Base-by-base conservation (phyloP, 1,284 basidiomycete species). In the Hymenochaete sp. region DNA sequence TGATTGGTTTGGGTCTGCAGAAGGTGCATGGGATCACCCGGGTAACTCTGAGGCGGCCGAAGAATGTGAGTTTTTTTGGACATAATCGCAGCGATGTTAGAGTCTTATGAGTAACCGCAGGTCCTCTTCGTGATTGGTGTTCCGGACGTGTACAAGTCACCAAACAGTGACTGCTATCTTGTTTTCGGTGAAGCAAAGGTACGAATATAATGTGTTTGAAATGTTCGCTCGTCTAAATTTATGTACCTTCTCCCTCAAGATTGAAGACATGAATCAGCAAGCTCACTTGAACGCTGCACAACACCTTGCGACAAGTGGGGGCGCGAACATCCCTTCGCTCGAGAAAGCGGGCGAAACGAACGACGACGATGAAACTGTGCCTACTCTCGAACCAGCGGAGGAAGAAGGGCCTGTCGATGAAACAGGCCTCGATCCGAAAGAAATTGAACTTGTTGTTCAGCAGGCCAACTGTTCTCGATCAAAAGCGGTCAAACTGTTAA, bases 151-250 rank as follows among this genome's bases (percentile, higher is more conserved):
- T 98, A 91, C 83, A 98, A 97, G 75, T 93, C 92, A 43, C 82
- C 88, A 42, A 90, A 89, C 68, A 93, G 90, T 59, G 96, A 98
- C 68, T 91, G 87, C 68, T 98, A 98, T 77, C 92, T 98, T 63
- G 92, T 98, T 54, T 98, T 98, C 58, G 95, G 95, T 57, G 95
- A 98, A 73, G 93, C 92, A 56, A 96, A 93, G 78, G 82, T 84
- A 45, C 36, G 62, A 48, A 11, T 10, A 24, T 18, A 24, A 27
- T 37, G 39, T 21, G 19, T 26, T 40, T 14, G 31, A 22, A 29
- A 4, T 25, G 29, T 9, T 29, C 22, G 28, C 14, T 43, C 25
- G n/a, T 36, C 47, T 31, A 28, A 21, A 13, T 22, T 19, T 37
- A 14, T 31, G 44, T 10, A 24, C 31, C 24, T 21, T 31, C 36